phyloP scores from a whole-genome alignment of 129 eudicot genomes.

The Erigeron canadensis region DNA sequence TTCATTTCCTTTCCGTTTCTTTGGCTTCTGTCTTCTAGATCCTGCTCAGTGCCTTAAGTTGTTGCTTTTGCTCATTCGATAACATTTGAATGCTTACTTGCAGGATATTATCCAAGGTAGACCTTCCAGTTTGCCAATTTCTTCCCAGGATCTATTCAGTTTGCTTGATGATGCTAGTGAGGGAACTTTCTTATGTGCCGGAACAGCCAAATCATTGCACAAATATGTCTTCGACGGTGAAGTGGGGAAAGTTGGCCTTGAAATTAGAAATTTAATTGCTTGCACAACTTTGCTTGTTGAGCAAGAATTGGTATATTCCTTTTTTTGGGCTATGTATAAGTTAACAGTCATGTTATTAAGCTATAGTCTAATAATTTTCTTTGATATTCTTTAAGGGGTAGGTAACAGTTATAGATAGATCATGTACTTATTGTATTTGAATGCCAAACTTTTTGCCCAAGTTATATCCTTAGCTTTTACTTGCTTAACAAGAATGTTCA shows the following conservation, averaged over 20 bases:
- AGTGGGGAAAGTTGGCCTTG: constrained; percentile 64
- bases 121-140: constrained; percentile 57
- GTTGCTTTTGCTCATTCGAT: neutral
- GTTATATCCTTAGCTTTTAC: neutral
- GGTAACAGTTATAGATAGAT: neutral
- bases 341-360: constrained; percentile 3
- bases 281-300: constrained; percentile 84
- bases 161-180: constrained; percentile 84
- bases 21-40: neutral
- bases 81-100: constrained; percentile 10
- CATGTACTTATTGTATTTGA: neutral
- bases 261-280: constrained; percentile 75
- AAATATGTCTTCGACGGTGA: constrained; percentile 79
- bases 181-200: constrained; percentile 81
- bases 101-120: constrained; percentile 81
- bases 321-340: neutral
- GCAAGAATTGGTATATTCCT: constrained; percentile 68
- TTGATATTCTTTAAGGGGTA: constrained; percentile 5
- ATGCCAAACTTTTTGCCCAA: neutral
- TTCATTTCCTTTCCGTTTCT: neutral
- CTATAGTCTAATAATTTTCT: neutral
- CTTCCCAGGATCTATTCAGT: constrained; percentile 67
- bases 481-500: neutral
- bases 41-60: neutral
- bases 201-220: constrained; percentile 72